Evolutionary conservation across 305 asterid genomes (phyloP), one percentile per base, ranked within the genome.

Genomic region (Fraxinus angustifolia): DNA sequence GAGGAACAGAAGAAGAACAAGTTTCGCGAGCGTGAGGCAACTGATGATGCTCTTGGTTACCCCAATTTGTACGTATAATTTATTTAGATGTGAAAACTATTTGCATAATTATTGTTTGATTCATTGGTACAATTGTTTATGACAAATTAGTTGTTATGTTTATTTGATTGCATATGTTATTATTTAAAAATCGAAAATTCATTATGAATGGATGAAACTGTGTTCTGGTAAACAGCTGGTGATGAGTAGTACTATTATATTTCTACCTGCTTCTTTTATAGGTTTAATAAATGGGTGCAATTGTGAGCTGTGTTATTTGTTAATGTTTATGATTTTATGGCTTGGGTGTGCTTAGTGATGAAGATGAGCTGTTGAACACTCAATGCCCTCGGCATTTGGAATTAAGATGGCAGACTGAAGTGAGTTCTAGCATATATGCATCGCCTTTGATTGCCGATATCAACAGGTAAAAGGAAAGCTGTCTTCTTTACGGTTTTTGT

Each of bases 331-430:
- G 53, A 10, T 26, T 72, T 83, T 50, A 0, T 81, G n/a, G 6
- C 74, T 70, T 33, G 72, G 81, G 50, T 26, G 79, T 40, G 80
- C 60, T 28, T 78, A 95, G 99, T 68, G 97, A 93, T 83, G 99
- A 96, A 90, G 97, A 90, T 79, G 97, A 92, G 80, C 82, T 96
- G 83, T 84, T 96, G 93, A 96, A 96, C 86, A 88, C 97, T 19
- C 97, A 94, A 82, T 96, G 99, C 83, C 99, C 98, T 76, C 99
- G 87, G 89, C 91, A 91, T 86, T 90, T 96, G 91, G 99, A 96
- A 81, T 90, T 96, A 83, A 90, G 99, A 87, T 96, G 99, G 99
- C 97, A 96, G 90, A 84, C 93, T 78, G 99, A 96, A 93, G 97
- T 96, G 85, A 96, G 98, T 87, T 93, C 99, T 80, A 96, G 99